These are phyloP conservation scores for Epichloe sp. DNA, from an alignment of 2,329 filamentous ascomycete genomes.

Conservation along the genomic window DNA sequence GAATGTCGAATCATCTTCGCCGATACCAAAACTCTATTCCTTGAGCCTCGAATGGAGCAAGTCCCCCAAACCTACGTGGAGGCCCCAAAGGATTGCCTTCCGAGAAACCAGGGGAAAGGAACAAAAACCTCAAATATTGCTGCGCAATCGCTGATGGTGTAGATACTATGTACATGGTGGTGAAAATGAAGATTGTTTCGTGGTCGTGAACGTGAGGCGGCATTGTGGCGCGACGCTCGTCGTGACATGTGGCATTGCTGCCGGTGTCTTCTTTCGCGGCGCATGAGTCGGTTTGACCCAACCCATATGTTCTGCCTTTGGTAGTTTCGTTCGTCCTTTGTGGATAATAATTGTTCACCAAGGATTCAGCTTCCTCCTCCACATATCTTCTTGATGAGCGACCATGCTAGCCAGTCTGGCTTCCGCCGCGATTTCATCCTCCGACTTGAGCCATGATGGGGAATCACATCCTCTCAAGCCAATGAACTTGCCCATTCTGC, in stretches of 20 bases:
- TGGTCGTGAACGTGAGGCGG: not conserved
- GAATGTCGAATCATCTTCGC: not conserved
- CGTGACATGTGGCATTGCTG: conserved; percentile 2
- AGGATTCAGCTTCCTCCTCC: conserved; percentile 31
- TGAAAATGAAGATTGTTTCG: not conserved
- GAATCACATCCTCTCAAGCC: conserved; percentile 47
- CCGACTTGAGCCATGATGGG: conserved; percentile 24
- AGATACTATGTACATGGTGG: conserved; percentile 1
- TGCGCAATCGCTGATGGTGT: conserved; percentile 4
- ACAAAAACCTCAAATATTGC: not conserved
- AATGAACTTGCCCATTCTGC: conserved; percentile 62
- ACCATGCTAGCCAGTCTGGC: conserved; percentile 24
- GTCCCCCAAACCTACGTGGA: not conserved
- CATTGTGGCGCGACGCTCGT: not conserved
- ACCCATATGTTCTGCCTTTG: too few relatives aligned
- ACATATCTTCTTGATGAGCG: conserved; percentile 29
- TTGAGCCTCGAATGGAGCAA: not conserved
- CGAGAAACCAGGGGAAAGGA: not conserved
- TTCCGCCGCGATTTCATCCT: conserved; percentile 35
- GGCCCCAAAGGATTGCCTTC: not conserved
- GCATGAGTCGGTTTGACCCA: not conserved
- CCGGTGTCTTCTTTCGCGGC: not conserved
- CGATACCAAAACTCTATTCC: not conserved
- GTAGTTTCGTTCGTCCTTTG: too few relatives aligned
- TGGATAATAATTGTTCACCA: conserved; percentile 8